Evolutionary conservation across 75 land plant genomes (phyloP).

Genomic region (Chamaecyparis obtusa): DNA sequence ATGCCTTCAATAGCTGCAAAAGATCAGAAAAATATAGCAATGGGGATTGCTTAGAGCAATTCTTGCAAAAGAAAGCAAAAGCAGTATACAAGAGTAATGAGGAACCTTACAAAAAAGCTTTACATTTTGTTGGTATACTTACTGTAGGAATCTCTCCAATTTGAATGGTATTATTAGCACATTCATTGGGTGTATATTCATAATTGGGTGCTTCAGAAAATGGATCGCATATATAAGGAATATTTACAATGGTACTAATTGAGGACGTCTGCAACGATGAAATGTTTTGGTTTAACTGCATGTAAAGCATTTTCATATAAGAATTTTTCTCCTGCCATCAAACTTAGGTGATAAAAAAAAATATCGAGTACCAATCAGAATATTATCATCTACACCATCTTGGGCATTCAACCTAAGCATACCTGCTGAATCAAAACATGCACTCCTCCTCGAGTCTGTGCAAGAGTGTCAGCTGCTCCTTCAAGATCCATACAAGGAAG

Average conservation of each 20-base stretch:
- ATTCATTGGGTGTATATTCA: slow-evolving; percentile 35
- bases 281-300: slow-evolving; percentile 60
- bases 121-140: not conserved
- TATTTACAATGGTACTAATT: slow-evolving; percentile 6
- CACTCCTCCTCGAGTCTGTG: slow-evolving; percentile 28
- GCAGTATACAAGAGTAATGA: not conserved
- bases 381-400: not conserved
- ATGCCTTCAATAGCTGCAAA: slow-evolving; percentile 21
- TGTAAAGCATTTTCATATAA: not conserved
- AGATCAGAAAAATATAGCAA: not conserved
- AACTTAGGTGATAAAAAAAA: not conserved
- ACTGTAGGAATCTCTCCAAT: slow-evolving; percentile 61
- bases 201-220: slow-evolving; percentile 56
- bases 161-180: slow-evolving; percentile 32
- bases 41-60: not conserved
- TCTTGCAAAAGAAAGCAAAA: not conserved
- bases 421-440: slow-evolving; percentile 49
- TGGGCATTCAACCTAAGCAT: not conserved
- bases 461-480: slow-evolving; percentile 29
- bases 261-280: slow-evolving; percentile 16
- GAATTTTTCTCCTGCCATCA: not conserved
- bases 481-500: slow-evolving; percentile 51
- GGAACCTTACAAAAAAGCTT: not conserved
- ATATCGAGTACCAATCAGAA: not conserved
- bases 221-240: slow-evolving; percentile 51